Base-by-base conservation (phyloP, 1,284 basidiomycete genomes). In the Inonotus obliquus region DNA sequence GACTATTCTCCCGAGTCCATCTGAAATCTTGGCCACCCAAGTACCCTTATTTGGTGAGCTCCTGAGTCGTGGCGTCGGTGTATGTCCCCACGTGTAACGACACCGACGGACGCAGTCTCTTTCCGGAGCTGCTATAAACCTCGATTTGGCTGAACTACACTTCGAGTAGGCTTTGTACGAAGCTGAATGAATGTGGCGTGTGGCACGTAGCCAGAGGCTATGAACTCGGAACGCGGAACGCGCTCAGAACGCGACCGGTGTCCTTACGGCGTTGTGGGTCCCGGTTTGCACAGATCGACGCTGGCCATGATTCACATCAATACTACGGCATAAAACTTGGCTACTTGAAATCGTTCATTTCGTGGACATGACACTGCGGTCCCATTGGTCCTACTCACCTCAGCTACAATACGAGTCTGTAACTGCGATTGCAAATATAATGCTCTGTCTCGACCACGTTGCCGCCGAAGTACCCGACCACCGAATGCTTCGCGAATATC, bases 31-130 rank as follows among this genome's bases (percentile, higher is more conserved):
- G 32, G 32, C 32, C 51, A 27, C 7, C n/a, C 21, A n/a, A 52
- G n/a, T 19, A 11, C 19, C 51, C 29, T 27, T 27, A 52, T 52
- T 35, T n/a, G 19, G 51, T 17, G 29, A 14, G 1, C 2, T 29
- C 51, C 51, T 27, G 2, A 17, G 13, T 27, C 39, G 54, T 49
- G 32, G 27, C 37, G 37, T 25, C 45, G 56, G 17, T 45, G 17
- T 21, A 25, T 37, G 29, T 49, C 56, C 32, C 45, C 56, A 27
- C 45, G 56, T 58, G 56, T 37, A 58, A 58, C 45, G 47, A 49
- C 45, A 27, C 56, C 56, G 45, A 49, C 56, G 45, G 51, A 35
- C 29, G 32, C 14, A 17, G 27, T 27, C 51, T 37, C 51, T 35
- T 52, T 52, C 51, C 32, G 51, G 29, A 52, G 17, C 10, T 35